Percentiles rank a stretch among this genome's conserved stretches.
phyloP scores from a whole-genome alignment of 1,139 yeast species.

The Saccharomyces hybrid region DNA sequence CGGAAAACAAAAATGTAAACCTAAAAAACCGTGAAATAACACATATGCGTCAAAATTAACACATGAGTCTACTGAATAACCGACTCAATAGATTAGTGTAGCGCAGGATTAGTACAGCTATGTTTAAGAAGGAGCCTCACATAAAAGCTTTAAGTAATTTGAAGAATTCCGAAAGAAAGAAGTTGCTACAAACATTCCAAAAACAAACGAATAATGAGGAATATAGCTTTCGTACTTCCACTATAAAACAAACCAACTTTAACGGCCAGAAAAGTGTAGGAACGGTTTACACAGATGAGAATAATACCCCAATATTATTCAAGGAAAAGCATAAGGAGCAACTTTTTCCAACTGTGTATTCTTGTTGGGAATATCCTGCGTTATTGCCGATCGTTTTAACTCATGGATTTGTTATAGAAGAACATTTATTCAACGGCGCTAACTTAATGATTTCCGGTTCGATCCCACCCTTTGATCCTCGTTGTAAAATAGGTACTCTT shows the following conservation, averaged over 20 bases:
- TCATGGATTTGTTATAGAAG: slow-evolving; percentile 62
- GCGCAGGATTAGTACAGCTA: slow-evolving; percentile 18
- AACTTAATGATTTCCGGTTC: slow-evolving; percentile 90
- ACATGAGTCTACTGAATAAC: not conserved
- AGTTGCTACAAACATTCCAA: slow-evolving; percentile 42
- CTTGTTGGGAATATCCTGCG: slow-evolving; percentile 63
- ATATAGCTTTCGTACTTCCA: slow-evolving; percentile 47
- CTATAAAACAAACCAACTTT: slow-evolving; percentile 59
- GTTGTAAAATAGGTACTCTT: slow-evolving; percentile 41
- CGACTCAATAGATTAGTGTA: not conserved
- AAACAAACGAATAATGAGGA: slow-evolving; percentile 42
- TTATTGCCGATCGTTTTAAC: slow-evolving; percentile 62
- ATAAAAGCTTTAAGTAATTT: slow-evolving; percentile 70
- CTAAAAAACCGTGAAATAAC: not conserved
- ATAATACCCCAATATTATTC: slow-evolving; percentile 68
- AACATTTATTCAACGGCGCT: slow-evolving; percentile 59
- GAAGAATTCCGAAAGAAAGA: slow-evolving; percentile 74
- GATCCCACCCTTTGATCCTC: slow-evolving; percentile 60
- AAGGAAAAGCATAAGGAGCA: slow-evolving; percentile 44
- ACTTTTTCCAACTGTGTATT: slow-evolving; percentile 63
- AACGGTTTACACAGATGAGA: slow-evolving; percentile 53
- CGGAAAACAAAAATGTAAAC: not conserved
- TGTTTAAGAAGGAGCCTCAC: slow-evolving; percentile 61
- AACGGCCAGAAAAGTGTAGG: slow-evolving; percentile 50
- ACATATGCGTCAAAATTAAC: not conserved